Percentiles rank a stretch among this genome's conserved stretches.
Conservation (phyloP, 2,329 filamentous ascomycete species). For the Trichophyton mentagrophytes region DNA sequence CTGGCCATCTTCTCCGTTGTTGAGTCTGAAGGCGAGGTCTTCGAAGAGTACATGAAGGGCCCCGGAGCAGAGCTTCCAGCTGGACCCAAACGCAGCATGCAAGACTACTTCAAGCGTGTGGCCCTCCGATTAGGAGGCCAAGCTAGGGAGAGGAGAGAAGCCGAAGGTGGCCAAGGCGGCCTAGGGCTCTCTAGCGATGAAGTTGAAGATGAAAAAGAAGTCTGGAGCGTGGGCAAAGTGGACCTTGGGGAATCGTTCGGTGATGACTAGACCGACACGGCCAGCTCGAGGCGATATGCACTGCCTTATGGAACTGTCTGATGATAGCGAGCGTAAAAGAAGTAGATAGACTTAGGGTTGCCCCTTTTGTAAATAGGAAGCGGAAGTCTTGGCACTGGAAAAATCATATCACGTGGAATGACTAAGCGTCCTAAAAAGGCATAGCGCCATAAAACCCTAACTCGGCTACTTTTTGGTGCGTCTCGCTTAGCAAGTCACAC, state of each 20-base stretch:
- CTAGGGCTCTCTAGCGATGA: constrained; percentile 82
- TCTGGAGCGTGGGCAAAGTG: constrained; percentile 88
- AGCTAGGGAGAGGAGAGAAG: constrained; percentile 76
- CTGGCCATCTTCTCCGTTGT: constrained; percentile 81
- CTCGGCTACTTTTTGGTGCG: constrained; percentile 9
- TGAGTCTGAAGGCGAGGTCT: constrained; percentile 71
- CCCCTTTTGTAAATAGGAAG: background rate
- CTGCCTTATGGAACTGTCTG: background rate
- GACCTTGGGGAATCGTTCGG: constrained; percentile 50
- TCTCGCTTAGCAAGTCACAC: constrained; percentile 15
- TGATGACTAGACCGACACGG: constrained; percentile 17
- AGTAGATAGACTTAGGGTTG: background rate
- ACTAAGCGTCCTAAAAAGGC: background rate
- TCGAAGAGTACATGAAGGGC: constrained; percentile 76
- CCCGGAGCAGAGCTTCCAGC: constrained; percentile 53
- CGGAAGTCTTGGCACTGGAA: background rate
- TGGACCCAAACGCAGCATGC: constrained; percentile 74
- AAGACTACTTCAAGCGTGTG: constrained; percentile 93
- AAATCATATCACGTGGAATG: background rate
- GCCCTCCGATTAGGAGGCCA: constrained; percentile 73
- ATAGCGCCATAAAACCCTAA: constrained; percentile 12
- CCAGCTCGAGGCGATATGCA: background rate
- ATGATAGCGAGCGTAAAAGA: background rate
- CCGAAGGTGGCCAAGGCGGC: constrained; percentile 77
- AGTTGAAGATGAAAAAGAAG: constrained; percentile 82